Conservation (phyloP, 2,329 filamentous ascomycete species). For the Diaporthe citrichinensis region DNA sequence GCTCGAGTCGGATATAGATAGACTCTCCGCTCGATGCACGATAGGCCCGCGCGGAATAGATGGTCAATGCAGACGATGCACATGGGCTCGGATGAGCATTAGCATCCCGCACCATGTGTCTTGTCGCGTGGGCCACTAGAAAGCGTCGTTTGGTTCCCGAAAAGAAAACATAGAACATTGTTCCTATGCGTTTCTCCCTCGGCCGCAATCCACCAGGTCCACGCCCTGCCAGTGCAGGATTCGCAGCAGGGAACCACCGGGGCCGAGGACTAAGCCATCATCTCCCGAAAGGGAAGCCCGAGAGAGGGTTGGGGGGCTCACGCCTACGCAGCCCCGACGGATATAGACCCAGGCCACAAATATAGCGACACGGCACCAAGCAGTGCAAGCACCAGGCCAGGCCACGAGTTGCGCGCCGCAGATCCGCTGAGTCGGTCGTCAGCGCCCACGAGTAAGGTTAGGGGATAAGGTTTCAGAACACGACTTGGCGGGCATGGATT, state of each 20-base stretch:
- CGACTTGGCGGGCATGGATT: constrained; percentile 25
- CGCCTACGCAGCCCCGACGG: constrained; percentile 25
- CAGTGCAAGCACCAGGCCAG: background rate
- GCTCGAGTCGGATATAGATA: constrained; percentile 21
- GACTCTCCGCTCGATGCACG: background rate
- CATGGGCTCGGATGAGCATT: constrained; percentile 5
- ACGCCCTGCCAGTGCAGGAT: constrained; percentile 13
- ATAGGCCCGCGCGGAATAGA: constrained; percentile 1
- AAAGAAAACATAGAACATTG: constrained; percentile 29
- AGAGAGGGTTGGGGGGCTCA: background rate
- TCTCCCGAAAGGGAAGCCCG: background rate
- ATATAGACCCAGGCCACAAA: constrained; percentile 24
- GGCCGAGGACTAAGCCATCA: constrained; percentile 6
- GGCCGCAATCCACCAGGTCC: background rate
- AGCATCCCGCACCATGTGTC: background rate
- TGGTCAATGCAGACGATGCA: background rate
- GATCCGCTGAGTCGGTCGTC: constrained; percentile 30
- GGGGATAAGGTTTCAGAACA: constrained; percentile 32
- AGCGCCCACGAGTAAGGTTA: constrained; percentile 30
- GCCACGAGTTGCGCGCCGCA: constrained; percentile 13
- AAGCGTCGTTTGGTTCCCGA: constrained; percentile 5
- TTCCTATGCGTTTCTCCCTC: constrained; percentile 30
- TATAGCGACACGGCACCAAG: constrained; percentile 2
- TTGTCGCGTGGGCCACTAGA: background rate
- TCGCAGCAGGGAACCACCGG: background rate